phyloP scores from a whole-genome alignment of 768 basidiomycete genomes.

The Naganishia friedmannii region DNA sequence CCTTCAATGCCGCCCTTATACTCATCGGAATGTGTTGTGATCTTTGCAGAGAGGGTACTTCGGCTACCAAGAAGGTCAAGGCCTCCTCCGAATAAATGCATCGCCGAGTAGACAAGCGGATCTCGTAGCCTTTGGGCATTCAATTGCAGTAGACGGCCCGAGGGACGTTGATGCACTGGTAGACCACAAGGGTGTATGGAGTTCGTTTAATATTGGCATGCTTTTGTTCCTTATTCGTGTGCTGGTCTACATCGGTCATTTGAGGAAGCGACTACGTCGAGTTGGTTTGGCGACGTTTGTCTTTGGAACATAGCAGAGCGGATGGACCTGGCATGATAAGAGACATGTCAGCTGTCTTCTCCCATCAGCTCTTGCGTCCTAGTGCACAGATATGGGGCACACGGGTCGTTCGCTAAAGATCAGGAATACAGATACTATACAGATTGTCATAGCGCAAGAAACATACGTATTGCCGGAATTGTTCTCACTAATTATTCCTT shows the following conservation, averaged over 20 bases:
- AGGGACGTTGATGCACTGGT: not conserved
- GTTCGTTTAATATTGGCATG: slow-evolving; percentile 21
- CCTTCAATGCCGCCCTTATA: slow-evolving; percentile 3
- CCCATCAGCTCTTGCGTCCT: no score
- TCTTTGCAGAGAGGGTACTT: slow-evolving; percentile 74
- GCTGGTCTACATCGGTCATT: not conserved
- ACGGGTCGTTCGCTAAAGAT: no score
- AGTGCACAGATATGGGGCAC: no score
- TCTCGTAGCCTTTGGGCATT: not conserved
- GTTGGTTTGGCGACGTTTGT: no score
- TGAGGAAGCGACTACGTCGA: no score
- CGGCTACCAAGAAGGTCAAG: slow-evolving; percentile 79
- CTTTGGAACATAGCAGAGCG: no score
- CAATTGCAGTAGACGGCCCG: not conserved
- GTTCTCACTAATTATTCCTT: no score
- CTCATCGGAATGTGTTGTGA: not conserved
- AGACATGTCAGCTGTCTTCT: no score
- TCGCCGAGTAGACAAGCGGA: slow-evolving; percentile 1
- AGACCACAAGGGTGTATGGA: slow-evolving; percentile 1
- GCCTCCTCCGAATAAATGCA: slow-evolving; percentile 48
- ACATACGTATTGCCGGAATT: no score
- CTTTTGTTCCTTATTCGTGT: not conserved
- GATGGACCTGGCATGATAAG: no score
- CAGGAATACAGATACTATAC: no score
- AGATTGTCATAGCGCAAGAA: no score